Conservation (phyloP, 257 asterid genomes). For the Thymus mandschuricus region DNA sequence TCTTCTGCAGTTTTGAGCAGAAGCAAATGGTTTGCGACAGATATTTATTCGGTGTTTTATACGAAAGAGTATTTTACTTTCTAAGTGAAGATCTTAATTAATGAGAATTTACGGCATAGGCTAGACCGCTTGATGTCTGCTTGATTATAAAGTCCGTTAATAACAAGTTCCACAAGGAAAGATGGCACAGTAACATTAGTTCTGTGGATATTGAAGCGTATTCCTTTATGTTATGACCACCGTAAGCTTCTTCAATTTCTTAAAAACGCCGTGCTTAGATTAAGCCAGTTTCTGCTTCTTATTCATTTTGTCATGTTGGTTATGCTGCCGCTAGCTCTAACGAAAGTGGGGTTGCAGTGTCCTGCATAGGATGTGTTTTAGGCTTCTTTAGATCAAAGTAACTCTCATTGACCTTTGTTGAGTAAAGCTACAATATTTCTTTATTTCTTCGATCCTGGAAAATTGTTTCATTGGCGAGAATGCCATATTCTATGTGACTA, state of each 20-base stretch:
- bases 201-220: neutral
- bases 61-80: neutral
- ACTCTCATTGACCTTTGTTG: neutral
- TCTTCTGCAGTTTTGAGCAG: neutral
- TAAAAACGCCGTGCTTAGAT: neutral
- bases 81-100: neutral
- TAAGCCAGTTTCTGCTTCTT: neutral
- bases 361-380: neutral
- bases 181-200: neutral
- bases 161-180: neutral
- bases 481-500: neutral
- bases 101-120: neutral
- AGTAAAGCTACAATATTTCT: neutral
- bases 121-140: no score
- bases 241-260: neutral
- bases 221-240: neutral
- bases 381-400: neutral
- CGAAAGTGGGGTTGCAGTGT: neutral
- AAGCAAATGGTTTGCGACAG: neutral
- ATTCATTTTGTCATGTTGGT: no score
- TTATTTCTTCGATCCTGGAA: neutral
- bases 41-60: neutral
- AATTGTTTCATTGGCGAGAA: neutral
- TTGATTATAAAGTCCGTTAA: neutral
- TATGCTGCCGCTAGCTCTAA: neutral